Evolutionary conservation across 169 alveolate genomes (phyloP), one percentile per base, ranked within the genome.

Genomic region (Perkinsus chesapeaki): DNA sequence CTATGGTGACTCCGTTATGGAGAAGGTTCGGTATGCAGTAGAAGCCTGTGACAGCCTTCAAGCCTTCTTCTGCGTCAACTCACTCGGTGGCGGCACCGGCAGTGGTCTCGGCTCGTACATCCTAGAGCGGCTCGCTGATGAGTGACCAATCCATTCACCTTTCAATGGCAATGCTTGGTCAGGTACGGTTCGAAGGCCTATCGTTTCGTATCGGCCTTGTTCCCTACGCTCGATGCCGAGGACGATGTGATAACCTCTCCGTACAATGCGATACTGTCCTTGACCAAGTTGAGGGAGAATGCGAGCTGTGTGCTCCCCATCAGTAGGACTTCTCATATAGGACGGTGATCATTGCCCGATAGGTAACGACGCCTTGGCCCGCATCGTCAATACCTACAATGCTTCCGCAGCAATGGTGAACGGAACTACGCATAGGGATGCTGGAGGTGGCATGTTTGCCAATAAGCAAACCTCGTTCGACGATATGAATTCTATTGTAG

Each of bases 41-140:
- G 99, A 98, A 93, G 95, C 96, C 82, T 98, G 99, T 93, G 99
- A 98, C 95, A 96, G 99, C n/a, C 95, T 98, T 38, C 99, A 99
- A 95, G 98, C 99, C 82, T 99, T 99, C 95, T 96, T 98, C 94
- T 95, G 99, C 39, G 96, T 98, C 43, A 99, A 99, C 93, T 98
- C 99, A 1, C 96, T 99, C 37, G 99, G 99, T 23, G 99, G 99
- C 34, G 99, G 99, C n/a, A 98, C 99, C 39, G 99, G 99, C 10
- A 96, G 99, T 34, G 99, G 99, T 0, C 95, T 99, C 82, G 99
- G 99, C 39, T 96, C 99, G 48, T 98, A 97, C 95, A 96, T 98
- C 72, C 95, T 99, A 90, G 98, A 97, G 94, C 93, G 97, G 98
- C 94, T 60, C 27, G 82, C 12, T 27, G 82, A 60, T 34, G 97